Evolutionary conservation across 306 rosid genomes (phyloP), one percentile per base, ranked within the genome.

Genomic region (Oxytropis ochrocephala): DNA sequence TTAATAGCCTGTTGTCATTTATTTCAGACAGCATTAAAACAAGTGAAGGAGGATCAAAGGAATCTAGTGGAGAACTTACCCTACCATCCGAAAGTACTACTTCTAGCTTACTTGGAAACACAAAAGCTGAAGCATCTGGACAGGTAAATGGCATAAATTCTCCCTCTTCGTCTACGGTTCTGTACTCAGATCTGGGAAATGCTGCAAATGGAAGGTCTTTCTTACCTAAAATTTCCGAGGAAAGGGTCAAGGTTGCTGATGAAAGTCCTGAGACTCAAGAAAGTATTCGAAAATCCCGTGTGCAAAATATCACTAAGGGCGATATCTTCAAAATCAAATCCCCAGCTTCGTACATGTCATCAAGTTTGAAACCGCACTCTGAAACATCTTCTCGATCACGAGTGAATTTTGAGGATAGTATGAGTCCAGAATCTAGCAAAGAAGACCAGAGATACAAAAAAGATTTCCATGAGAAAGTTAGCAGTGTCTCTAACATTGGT

Each of bases 1-100:
- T 64, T 77, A 59, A 73, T 75, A 78, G 19, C 52, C 64, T 39
- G 39, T 46, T 60, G 33, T 48, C 57, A 78, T 74, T 81, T 50
- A 79, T 81, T 81, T 76, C 96, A 86, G 97, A 72, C 62, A 58
- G 65, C 36, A 8, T 12, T 69, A 55, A 78, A 83, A 78, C 78
- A 73, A 21, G 69, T 11, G 9, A 71, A 44, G 66, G 51, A 65
- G 74, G 76, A 60, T 21, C 66, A 56, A 65, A 69, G 55, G 79
- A 79, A 65, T 32, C 64, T 57, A 49, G 53, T 43, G 76, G 59
- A 36, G 85, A 80, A 39, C 73, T 27, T 21, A 12, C 55, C 61
- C 35, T 47, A 69, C 78, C 78, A 48, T 59, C 51, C 6, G 75
- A 78, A 79, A 57, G 65, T 69, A 32, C 73, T 41, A 13, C 75